Evolutionary conservation across 129 eudicot species (phyloP), one percentile per base, ranked within the genome.

Genomic region (Mikania micrantha): DNA sequence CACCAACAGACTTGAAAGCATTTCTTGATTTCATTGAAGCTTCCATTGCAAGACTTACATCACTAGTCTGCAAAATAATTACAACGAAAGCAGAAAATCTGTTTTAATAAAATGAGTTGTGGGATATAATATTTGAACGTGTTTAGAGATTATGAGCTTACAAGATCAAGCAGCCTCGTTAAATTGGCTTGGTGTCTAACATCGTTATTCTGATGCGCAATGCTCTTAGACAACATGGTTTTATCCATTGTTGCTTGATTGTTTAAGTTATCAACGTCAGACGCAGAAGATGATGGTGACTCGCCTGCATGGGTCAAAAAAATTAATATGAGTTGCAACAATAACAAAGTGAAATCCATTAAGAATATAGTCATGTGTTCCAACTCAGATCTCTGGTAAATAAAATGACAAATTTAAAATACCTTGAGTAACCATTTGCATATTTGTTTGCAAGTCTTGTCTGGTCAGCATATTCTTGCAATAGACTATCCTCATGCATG

Each of bases 201-300:
- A 63, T 86, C 82, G 74, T 65, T 79, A 60, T 83, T 91, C 59
- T 69, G 57, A 66, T 61, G 81, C 66, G 70, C 71, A 58, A 56
- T 76, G 79, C 70, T 75, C 82, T 78, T 84, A n/a, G 84, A 75
- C 47, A 74, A 52, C 57, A 81, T 38, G 70, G 79, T 58, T 77
- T 77, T 90, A 48, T 81, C 95, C 71, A 71, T 58, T 15, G 74
- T 70, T 64, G 82, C 84, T 80, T 76, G 89, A 67, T 79, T 78
- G 80, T 92, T 84, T 42, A 87, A 67, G 76, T 85, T 94, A 79
- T 90, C 99, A 79, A 90, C 81, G 59, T 89, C 99, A 53, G 99
- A 94, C 66, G 93, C 99, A 29, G 99, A 94, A 57, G 99, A 94
- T 47, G 99, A 89, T 20, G 99, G 95, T 75, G 99, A 94, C 76